phyloP scores from a whole-genome alignment of 176 grass and related monocot genomes.

The Neostapfia colusana region DNA sequence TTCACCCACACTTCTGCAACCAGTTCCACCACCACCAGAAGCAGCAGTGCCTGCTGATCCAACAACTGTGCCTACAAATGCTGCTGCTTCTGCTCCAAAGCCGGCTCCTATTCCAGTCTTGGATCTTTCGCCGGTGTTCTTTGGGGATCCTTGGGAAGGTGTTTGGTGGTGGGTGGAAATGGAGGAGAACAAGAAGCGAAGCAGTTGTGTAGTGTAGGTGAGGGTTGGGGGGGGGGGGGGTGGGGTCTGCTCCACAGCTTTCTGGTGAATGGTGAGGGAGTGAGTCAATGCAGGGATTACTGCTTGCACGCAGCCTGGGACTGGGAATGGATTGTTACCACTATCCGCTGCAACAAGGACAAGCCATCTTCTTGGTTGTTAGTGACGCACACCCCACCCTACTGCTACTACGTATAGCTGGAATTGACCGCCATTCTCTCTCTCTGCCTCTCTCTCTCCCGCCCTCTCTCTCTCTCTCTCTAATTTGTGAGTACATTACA shows the following conservation, averaged over 20 bases:
- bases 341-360: constrained; percentile 63
- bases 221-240: too few species aligned
- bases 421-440: not conserved
- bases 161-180: constrained; percentile 53
- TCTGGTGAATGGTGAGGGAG: constrained; percentile 26
- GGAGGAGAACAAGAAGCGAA: constrained; percentile 22
- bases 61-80: constrained; percentile 47
- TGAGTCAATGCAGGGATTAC: not conserved
- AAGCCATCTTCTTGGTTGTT: constrained; percentile 63
- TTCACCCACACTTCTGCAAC: constrained; percentile 52
- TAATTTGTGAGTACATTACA: not conserved
- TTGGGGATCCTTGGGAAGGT: not conserved
- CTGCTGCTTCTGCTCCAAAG: constrained; percentile 24
- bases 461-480: not conserved
- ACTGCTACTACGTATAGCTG: not conserved
- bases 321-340: constrained; percentile 26
- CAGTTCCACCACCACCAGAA: constrained; percentile 25
- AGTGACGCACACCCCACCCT: constrained; percentile 26
- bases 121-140: constrained; percentile 38
- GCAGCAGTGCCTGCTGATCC: not conserved
- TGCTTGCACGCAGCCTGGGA: not conserved
- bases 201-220: constrained; percentile 25
- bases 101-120: not conserved
- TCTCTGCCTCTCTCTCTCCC: not conserved
- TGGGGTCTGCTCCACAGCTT: constrained; percentile 27